A percentile compares a stretch with the other conserved stretches of the same genome.
phyloP scores from a whole-genome alignment of 257 asterid genomes.

The Schizonepeta tenuifolia region DNA sequence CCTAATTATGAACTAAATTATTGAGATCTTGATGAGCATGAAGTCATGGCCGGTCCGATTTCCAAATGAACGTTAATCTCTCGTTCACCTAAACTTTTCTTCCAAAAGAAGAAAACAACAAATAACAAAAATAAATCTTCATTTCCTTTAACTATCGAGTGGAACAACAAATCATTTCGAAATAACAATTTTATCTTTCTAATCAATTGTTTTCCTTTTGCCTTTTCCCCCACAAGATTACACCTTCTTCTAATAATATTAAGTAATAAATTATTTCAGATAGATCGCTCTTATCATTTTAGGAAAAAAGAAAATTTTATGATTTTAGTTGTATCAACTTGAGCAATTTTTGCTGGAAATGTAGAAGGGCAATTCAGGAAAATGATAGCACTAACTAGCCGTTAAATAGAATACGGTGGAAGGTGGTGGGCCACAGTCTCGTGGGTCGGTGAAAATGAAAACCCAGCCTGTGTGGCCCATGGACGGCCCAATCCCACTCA shows the following conservation, averaged over 20 bases:
- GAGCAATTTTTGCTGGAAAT: neutral
- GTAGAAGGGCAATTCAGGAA: neutral
- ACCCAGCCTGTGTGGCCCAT: slow-evolving; percentile 42
- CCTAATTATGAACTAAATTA: slow-evolving; percentile 16
- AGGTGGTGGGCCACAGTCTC: slow-evolving; percentile 45
- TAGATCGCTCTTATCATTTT: too few species aligned
- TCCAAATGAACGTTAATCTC: neutral
- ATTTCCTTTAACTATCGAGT: too few species aligned
- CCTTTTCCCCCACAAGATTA: too few species aligned
- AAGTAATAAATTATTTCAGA: too few species aligned
- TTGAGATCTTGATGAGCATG: neutral
- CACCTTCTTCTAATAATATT: too few species aligned
- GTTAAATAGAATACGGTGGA: slow-evolving; percentile 39
- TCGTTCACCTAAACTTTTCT: neutral
- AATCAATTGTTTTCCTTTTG: too few species aligned
- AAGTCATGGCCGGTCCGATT: slow-evolving; percentile 25
- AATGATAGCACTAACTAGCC: slow-evolving; percentile 36
- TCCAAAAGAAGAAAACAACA: neutral
- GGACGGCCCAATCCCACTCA: slow-evolving; percentile 43
- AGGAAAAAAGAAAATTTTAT: too few species aligned
- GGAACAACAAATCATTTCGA: too few species aligned
- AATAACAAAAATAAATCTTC: too few species aligned
- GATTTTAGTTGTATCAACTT: too few species aligned
- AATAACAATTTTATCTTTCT: too few species aligned
- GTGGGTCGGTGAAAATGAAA: slow-evolving; percentile 64